Evolutionary conservation across 441 rosid species (phyloP).

Genomic region (Erodium trifolium): DNA sequence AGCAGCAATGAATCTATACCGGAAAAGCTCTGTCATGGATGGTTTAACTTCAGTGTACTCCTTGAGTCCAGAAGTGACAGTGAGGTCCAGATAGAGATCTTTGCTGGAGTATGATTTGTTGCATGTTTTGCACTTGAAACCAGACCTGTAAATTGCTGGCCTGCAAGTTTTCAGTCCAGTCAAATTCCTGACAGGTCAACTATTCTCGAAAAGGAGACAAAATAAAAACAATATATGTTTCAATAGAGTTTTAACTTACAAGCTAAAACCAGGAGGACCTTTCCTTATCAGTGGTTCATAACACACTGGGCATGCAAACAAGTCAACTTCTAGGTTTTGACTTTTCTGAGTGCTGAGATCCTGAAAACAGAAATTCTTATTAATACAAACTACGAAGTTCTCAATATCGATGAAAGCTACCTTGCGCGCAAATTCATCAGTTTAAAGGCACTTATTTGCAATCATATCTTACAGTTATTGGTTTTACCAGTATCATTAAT

Average conservation of each 20-base stretch:
- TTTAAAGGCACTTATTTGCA: not conserved
- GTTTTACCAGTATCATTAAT: not conserved
- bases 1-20: slow-evolving; percentile 29
- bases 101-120: slow-evolving; percentile 74
- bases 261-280: slow-evolving; percentile 82
- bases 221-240: slow-evolving; percentile 6
- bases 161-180: slow-evolving; percentile 31
- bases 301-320: slow-evolving; percentile 74
- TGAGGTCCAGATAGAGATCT: slow-evolving; percentile 69
- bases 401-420: no score
- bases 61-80: slow-evolving; percentile 60
- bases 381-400: slow-evolving; percentile 6
- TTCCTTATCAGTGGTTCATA: slow-evolving; percentile 73
- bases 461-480: not conserved
- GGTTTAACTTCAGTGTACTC: slow-evolving; percentile 66
- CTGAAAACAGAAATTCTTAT: slow-evolving; percentile 25
- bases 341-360: slow-evolving; percentile 28
- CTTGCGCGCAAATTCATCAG: not conserved
- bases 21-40: slow-evolving; percentile 56
- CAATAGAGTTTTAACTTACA: slow-evolving; percentile 40
- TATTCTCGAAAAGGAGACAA: not conserved
- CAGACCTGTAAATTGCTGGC: slow-evolving; percentile 72
- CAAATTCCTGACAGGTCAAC: slow-evolving; percentile 7
- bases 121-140: slow-evolving; percentile 80
- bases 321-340: slow-evolving; percentile 35